Evolutionary conservation across 148 eudicot genomes (phyloP).

Genomic region (Rhododendron williamsianum): DNA sequence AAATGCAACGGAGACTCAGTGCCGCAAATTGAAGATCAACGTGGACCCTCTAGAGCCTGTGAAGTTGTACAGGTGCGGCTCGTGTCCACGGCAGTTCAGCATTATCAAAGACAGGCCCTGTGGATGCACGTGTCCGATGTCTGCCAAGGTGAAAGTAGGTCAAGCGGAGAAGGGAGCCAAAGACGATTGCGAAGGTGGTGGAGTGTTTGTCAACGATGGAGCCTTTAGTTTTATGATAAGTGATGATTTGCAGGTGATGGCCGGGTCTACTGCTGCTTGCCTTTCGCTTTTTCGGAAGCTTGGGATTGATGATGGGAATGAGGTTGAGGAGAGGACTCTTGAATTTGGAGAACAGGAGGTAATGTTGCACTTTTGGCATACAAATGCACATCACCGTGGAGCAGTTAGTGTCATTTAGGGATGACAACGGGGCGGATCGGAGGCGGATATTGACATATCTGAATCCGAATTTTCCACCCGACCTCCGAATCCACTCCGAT

Average conservation of each 20-base stretch:
- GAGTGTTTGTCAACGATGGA: constrained; percentile 2
- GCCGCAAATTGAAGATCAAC: neutral
- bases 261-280: neutral
- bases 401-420: too few species aligned
- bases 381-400: too few species aligned
- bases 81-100: neutral
- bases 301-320: neutral
- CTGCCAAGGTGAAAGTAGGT: rapidly evolving
- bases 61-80: neutral
- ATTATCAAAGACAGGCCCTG: neutral
- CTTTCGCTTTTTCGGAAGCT: neutral
- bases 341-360: neutral
- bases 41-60: neutral
- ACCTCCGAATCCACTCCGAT: too few species aligned
- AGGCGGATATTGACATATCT: too few species aligned
- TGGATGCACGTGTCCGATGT: neutral
- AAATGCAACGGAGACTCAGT: neutral
- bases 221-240: neutral
- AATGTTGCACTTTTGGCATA: neutral
- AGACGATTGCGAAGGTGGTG: neutral
- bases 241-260: constrained; percentile 7
- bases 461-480: too few species aligned
- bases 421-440: too few species aligned
- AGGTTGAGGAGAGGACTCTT: constrained; percentile 7
- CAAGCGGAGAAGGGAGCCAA: neutral